Evolutionary conservation across 495 filamentous ascomycete genomes (phyloP).

Genomic region (Lasiosphaeria hispida): DNA sequence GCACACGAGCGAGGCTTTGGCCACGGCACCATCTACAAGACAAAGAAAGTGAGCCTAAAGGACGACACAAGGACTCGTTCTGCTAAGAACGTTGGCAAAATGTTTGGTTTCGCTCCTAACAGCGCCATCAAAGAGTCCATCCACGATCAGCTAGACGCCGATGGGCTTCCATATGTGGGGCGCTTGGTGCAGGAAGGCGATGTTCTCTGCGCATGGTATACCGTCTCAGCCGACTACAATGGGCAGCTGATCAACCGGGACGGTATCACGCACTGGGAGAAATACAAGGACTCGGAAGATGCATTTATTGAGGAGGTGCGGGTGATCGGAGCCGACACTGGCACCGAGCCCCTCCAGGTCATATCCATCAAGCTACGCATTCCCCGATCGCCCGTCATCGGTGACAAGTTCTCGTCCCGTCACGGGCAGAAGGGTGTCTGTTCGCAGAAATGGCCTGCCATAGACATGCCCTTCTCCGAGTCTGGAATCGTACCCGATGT

Average conservation of each 20-base stretch:
- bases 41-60: constrained; percentile 78
- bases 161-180: constrained; percentile 81
- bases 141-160: constrained; percentile 70
- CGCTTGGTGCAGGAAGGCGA: constrained; percentile 73
- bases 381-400: constrained; percentile 86
- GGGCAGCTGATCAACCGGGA: constrained; percentile 76
- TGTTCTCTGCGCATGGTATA: constrained; percentile 83
- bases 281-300: constrained; percentile 86
- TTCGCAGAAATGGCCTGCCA: constrained; percentile 91
- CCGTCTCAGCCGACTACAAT: constrained; percentile 73
- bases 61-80: constrained; percentile 62
- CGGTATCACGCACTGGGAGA: constrained; percentile 75
- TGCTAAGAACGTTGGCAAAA: constrained; percentile 58
- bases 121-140: constrained; percentile 60
- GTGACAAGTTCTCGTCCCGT: constrained; percentile 97
- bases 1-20: constrained; percentile 96
- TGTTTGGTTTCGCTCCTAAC: constrained; percentile 82
- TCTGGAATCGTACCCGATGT: constrained; percentile 94
- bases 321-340: constrained; percentile 76
- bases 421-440: constrained; percentile 98
- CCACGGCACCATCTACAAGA: constrained; percentile 96
- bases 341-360: constrained; percentile 76
- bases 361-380: constrained; percentile 90
- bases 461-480: constrained; percentile 97
- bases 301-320: constrained; percentile 92